Conservation (phyloP, 805 yeast genomes). For the Spathaspora passalidarum region DNA sequence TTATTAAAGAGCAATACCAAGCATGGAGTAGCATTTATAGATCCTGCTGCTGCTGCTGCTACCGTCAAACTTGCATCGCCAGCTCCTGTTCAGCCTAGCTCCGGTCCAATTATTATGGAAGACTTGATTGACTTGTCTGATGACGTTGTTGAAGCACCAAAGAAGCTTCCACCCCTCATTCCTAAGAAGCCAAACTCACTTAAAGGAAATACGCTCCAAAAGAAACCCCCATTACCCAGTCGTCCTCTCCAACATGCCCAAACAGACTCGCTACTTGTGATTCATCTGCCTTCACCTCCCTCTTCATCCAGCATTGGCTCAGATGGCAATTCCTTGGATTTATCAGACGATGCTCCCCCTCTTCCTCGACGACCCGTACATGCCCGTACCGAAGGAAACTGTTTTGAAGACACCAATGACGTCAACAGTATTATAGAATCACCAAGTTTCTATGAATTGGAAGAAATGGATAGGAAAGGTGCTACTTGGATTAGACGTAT, state of each 20-base stretch:
- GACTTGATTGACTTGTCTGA: constrained; percentile 41
- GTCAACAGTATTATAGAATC: constrained; percentile 22
- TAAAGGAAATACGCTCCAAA: constrained; percentile 27
- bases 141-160: constrained; percentile 7
- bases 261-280: not conserved
- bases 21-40: constrained; percentile 4
- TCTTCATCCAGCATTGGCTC: constrained; percentile 7
- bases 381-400: constrained; percentile 9
- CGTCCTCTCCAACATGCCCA: constrained; percentile 7
- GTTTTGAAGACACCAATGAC: constrained; percentile 15
- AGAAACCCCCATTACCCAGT: constrained; percentile 34
- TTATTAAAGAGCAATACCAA: constrained; percentile 13
- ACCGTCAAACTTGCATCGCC: constrained; percentile 3
- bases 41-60: constrained; percentile 1
- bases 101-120: constrained; percentile 9
- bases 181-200: constrained; percentile 47
- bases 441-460: constrained; percentile 26
- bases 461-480: constrained; percentile 35
- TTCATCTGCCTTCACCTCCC: constrained; percentile 4
- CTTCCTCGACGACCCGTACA: constrained; percentile 24
- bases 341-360: constrained; percentile 17
- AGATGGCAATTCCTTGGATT: constrained; percentile 6
- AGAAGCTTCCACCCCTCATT: constrained; percentile 38
- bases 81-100: too few species aligned
- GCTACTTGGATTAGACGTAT: constrained; percentile 37